Percentiles rank a stretch among this genome's conserved stretches.
Evolutionary conservation across 441 rosid genomes (phyloP).

Genomic region (Jatropha multifida): DNA sequence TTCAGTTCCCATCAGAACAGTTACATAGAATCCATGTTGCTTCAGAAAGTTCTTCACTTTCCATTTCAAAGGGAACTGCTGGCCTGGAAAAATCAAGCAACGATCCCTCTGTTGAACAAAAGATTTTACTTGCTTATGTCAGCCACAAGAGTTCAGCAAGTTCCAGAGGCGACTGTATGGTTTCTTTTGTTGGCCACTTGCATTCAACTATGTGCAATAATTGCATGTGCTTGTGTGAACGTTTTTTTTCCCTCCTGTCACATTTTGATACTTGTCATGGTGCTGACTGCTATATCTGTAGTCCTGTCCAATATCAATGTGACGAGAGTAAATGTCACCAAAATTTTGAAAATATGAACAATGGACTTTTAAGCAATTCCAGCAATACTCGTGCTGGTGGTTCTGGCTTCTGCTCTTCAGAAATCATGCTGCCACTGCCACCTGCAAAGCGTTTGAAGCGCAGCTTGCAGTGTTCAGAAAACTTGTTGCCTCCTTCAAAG

Average conservation of each 20-base stretch:
- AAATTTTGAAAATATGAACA: slow-evolving; percentile 9
- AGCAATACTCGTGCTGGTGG: slow-evolving; percentile 11
- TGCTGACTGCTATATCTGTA: slow-evolving; percentile 30
- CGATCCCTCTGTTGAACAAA: slow-evolving; percentile 17
- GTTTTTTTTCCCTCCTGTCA: slow-evolving; percentile 22
- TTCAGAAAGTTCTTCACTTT: slow-evolving; percentile 19
- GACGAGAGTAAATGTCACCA: slow-evolving; percentile 1
- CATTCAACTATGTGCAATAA: slow-evolving; percentile 34
- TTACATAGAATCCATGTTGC: slow-evolving; percentile 7
- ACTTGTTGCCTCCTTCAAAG: slow-evolving; percentile 26
- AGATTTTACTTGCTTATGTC: slow-evolving; percentile 33
- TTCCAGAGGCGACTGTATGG: slow-evolving; percentile 18
- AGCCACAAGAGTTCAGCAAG: slow-evolving; percentile 23
- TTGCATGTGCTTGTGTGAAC: slow-evolving; percentile 30
- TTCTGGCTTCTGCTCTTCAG: slow-evolving; percentile 22
- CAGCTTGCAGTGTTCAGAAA: slow-evolving; percentile 23
- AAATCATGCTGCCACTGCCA: slow-evolving; percentile 27
- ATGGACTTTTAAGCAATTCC: slow-evolving; percentile 12
- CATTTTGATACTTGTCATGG: slow-evolving; percentile 35
- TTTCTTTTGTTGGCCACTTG: slow-evolving; percentile 31
- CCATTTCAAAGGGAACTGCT: slow-evolving; percentile 13
- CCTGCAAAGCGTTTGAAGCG: slow-evolving; percentile 36
- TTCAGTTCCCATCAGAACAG: slow-evolving; percentile 27
- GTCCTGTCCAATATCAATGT: slow-evolving; percentile 24
- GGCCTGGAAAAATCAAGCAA: slow-evolving; percentile 11